Percentiles rank a stretch among this genome's conserved stretches.
phyloP scores from a whole-genome alignment of 495 filamentous ascomycete species.

The Friedmanniomyces simplex region DNA sequence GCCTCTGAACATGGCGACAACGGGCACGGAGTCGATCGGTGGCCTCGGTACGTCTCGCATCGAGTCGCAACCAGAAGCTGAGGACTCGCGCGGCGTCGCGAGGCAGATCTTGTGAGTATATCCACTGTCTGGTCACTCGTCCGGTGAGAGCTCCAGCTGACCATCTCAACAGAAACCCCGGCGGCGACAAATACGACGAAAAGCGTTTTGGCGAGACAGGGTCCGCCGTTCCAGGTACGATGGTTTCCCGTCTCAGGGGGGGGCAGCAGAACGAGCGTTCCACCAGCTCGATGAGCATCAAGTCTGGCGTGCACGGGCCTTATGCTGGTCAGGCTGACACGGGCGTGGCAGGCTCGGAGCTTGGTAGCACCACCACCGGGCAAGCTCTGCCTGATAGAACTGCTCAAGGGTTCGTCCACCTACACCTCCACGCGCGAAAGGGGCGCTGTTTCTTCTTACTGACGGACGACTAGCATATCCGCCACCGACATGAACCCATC shows the following conservation, averaged over 20 bases:
- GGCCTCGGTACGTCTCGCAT: neutral
- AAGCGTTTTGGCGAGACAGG: neutral
- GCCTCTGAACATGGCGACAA: neutral
- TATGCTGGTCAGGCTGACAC: conserved; percentile 12
- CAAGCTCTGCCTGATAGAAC: neutral
- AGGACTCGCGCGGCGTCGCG: neutral
- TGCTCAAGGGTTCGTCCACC: neutral
- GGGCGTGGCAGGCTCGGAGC: neutral
- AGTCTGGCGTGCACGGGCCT: conserved; percentile 27
- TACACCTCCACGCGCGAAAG: neutral
- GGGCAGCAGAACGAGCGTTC: neutral
- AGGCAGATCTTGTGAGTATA: conserved; percentile 1
- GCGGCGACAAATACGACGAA: conserved; percentile 8
- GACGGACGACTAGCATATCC: neutral
- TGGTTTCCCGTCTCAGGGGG: neutral
- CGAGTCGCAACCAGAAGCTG: neutral
- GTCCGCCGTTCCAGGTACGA: conserved; percentile 3
- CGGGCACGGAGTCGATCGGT: neutral
- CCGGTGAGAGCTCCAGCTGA: neutral
- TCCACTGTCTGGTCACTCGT: neutral
- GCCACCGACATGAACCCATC: too few species aligned
- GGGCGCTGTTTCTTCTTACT: neutral
- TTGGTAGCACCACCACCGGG: neutral
- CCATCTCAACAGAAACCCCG: neutral
- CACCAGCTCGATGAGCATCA: conserved; percentile 26